These are phyloP conservation scores for Vigna radiata DNA, from an alignment of 306 rosid species.

Conservation along the genomic window DNA sequence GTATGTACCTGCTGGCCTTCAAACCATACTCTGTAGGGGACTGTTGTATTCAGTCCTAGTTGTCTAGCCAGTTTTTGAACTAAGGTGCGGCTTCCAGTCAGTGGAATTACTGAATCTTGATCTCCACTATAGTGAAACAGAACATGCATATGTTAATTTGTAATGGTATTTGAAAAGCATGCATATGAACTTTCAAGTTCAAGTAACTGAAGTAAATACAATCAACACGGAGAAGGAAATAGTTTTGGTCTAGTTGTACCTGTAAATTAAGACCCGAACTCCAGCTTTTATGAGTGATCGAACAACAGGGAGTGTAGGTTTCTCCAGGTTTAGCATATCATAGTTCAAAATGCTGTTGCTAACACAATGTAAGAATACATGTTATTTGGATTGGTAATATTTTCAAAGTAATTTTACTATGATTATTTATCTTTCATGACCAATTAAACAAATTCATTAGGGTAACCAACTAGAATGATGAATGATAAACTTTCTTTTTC, in stretches of 20 bases:
- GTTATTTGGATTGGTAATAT: constrained; percentile 8
- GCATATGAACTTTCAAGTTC: not conserved
- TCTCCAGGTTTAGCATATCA: constrained; percentile 73
- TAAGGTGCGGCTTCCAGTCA: constrained; percentile 81
- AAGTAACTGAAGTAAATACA: not conserved
- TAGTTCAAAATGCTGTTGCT: constrained; percentile 69
- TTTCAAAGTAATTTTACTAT: not conserved
- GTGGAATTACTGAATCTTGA: constrained; percentile 94
- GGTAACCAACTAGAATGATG: not conserved
- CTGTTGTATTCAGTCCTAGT: constrained; percentile 69
- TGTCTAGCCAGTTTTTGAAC: constrained; percentile 71
- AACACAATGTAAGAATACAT: not conserved
- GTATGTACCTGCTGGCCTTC: constrained; percentile 75
- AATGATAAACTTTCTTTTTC: not conserved
- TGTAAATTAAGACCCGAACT: constrained; percentile 78
- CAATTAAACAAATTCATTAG: not conserved
- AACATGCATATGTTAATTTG: constrained; percentile 16
- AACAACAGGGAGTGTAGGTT: constrained; percentile 72
- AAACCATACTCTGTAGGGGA: constrained; percentile 91
- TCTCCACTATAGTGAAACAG: constrained; percentile 66
- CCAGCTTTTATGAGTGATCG: constrained; percentile 77
- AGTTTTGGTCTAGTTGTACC: constrained; percentile 51
- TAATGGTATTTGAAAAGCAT: not conserved
- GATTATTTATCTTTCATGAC: constrained; percentile 7
- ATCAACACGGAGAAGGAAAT: not conserved